Evolutionary conservation across 768 basidiomycete genomes (phyloP).

Genomic region (Nidularia pulvinata): DNA sequence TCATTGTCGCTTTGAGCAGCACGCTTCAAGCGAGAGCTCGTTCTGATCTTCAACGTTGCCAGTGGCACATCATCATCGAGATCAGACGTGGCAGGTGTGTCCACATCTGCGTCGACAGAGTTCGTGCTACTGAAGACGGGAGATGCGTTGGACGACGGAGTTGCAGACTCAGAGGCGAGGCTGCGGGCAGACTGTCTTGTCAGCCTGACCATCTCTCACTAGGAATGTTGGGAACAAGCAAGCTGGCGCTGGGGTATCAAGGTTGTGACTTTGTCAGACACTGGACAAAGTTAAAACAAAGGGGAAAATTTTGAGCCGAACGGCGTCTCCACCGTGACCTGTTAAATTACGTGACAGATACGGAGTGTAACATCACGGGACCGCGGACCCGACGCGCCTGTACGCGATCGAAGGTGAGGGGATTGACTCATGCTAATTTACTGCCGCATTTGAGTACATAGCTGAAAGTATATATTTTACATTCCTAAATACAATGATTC

Average conservation of each 20-base stretch:
- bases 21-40: slow-evolving; percentile 15
- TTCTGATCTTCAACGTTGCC: not conserved
- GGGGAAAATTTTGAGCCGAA: slow-evolving; percentile 13
- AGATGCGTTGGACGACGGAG: slow-evolving; percentile 42
- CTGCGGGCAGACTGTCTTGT: slow-evolving; percentile 29
- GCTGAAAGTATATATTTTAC: no score
- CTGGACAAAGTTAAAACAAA: slow-evolving; percentile 9
- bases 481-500: no score
- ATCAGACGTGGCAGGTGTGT: slow-evolving; percentile 59
- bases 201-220: slow-evolving; percentile 23
- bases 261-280: no score
- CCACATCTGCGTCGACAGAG: slow-evolving; percentile 34
- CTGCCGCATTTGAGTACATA: no score
- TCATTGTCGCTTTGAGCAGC: slow-evolving; percentile 16
- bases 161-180: slow-evolving; percentile 25
- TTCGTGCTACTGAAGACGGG: slow-evolving; percentile 48
- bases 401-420: no score
- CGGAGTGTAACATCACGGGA: slow-evolving; percentile 22
- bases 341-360: slow-evolving; percentile 20
- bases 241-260: slow-evolving; percentile 6
- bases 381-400: slow-evolving; percentile 18
- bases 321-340: slow-evolving; percentile 14
- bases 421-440: no score
- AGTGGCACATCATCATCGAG: slow-evolving; percentile 18
- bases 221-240: slow-evolving; percentile 1